Evolutionary conservation across 164 flowering plant species (phyloP).

Genomic region (Taxillus chinensis): DNA sequence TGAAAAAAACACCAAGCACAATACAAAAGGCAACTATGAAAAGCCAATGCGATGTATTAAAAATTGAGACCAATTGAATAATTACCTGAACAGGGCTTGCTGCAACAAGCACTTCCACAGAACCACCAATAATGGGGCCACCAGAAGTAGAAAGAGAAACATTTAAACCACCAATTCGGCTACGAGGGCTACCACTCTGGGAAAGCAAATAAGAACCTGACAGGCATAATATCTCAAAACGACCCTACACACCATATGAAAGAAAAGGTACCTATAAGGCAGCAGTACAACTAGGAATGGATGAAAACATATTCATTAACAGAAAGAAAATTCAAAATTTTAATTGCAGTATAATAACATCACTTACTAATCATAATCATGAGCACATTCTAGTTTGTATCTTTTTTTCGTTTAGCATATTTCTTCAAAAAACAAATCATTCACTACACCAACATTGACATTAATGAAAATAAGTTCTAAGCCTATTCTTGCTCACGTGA

Average conservation of each 20-base stretch:
- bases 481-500: background rate
- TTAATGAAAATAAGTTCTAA: background rate
- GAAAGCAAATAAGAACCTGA: conserved; percentile 57
- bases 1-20: no score
- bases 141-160: conserved; percentile 55
- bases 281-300: background rate
- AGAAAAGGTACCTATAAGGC: background rate
- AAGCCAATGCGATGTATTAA: no score
- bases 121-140: conserved; percentile 64
- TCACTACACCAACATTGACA: background rate
- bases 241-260: conserved; percentile 28
- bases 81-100: conserved; percentile 51
- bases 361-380: background rate
- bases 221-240: conserved; percentile 48
- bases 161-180: conserved; percentile 55
- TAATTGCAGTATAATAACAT: background rate
- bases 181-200: conserved; percentile 45
- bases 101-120: conserved; percentile 39
- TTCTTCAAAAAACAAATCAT: no score
- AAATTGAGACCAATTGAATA: no score
- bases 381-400: no score
- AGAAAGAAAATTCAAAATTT: background rate
- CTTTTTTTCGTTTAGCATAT: no score
- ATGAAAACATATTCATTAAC: no score
- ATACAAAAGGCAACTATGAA: no score